phyloP scores from a whole-genome alignment of 345 rosid species.

The Litchi chinensis region DNA sequence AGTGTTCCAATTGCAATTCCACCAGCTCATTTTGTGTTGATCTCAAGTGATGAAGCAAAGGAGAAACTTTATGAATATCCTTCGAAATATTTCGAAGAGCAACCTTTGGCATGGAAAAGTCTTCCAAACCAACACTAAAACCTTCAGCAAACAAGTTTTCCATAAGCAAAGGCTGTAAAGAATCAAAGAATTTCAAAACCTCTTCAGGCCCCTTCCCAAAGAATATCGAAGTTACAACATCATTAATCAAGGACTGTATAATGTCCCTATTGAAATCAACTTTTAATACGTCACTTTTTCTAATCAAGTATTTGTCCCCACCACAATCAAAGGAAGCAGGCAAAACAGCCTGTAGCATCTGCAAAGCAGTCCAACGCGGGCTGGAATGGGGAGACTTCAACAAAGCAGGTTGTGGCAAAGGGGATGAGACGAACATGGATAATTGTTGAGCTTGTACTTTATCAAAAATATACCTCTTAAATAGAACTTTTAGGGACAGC shows the following conservation, averaged over 20 bases:
- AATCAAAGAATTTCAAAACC: constrained; percentile 67
- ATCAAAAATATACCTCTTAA: constrained; percentile 49
- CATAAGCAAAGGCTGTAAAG: constrained; percentile 85
- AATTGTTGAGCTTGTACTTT: constrained; percentile 67
- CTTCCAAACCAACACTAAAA: constrained; percentile 69
- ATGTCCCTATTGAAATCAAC: constrained; percentile 52
- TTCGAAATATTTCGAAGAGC: constrained; percentile 40
- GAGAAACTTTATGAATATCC: constrained; percentile 46
- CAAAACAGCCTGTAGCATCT: constrained; percentile 71
- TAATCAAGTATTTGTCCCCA: constrained; percentile 59
- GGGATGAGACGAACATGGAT: constrained; percentile 64
- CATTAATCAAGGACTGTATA: constrained; percentile 55
- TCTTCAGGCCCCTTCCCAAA: constrained; percentile 74
- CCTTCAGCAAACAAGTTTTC: constrained; percentile 69
- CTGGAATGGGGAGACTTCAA: constrained; percentile 44
- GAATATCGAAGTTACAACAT: constrained; percentile 60
- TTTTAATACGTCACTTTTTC: constrained; percentile 55
- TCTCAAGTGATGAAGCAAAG: constrained; percentile 58
- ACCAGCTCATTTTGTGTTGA: constrained; percentile 60
- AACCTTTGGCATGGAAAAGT: constrained; percentile 58
- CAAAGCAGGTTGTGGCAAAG: constrained; percentile 74
- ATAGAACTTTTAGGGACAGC: constrained; percentile 67
- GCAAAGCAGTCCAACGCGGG: constrained; percentile 72
- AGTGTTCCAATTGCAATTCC: constrained; percentile 72
- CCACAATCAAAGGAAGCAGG: constrained; percentile 62